These are phyloP conservation scores for Tylopilus intermedius DNA, from an alignment of 768 basidiomycete species.

Conservation along the genomic window DNA sequence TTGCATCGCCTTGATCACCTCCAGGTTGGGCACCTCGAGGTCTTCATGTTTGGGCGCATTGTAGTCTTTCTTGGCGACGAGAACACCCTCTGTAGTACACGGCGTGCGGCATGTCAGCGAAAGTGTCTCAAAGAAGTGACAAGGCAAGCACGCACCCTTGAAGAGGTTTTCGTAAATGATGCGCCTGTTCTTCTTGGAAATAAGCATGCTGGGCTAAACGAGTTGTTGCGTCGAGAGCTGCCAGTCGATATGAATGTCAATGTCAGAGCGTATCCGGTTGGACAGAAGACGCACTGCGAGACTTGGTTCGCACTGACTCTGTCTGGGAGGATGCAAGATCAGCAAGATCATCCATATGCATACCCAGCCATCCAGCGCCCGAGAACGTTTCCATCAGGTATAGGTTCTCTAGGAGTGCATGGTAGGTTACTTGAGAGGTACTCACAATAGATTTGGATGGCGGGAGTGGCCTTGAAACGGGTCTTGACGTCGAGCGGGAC, in stretches of 20 bases:
- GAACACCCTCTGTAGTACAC: conserved; percentile 74
- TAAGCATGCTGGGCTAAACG: conserved; percentile 74
- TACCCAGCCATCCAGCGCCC: no score
- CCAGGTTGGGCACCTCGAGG: conserved; percentile 63
- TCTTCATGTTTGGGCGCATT: conserved; percentile 97
- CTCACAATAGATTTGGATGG: conserved; percentile 4
- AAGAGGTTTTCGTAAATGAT: conserved; percentile 99
- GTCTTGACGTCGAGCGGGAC: conserved; percentile 38
- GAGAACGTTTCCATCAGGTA: no score
- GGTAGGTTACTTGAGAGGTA: no score
- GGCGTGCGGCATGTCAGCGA: no score
- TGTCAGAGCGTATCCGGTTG: background rate
- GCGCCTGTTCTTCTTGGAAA: conserved; percentile 91
- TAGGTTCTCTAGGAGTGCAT: no score
- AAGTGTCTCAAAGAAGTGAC: no score
- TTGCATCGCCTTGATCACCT: conserved; percentile 69
- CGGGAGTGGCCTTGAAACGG: conserved; percentile 25
- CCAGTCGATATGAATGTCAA: background rate
- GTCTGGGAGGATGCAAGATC: no score
- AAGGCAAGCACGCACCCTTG: conserved; percentile 66
- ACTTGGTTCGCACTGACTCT: conserved; percentile 23
- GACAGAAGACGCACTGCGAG: conserved; percentile 33
- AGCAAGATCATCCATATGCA: no score
- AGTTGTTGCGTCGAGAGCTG: conserved; percentile 30
- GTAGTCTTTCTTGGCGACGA: conserved; percentile 99